Evolutionary conservation across 2,329 filamentous ascomycete genomes (phyloP), one percentile per base, ranked within the genome.

Genomic region (Epichloe aotearoae): DNA sequence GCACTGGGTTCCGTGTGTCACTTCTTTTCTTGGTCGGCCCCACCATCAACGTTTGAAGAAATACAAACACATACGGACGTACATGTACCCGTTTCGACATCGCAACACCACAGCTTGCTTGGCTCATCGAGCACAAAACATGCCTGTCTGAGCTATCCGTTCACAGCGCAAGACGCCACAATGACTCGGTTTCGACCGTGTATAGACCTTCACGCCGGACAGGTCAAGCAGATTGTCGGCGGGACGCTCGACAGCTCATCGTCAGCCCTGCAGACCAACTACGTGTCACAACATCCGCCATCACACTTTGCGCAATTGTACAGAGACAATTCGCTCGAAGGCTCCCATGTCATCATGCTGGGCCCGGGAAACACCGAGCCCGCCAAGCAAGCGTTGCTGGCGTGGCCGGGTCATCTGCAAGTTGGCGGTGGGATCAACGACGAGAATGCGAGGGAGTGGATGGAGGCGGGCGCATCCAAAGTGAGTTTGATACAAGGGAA

Each of bases 211-310:
- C 93, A 98, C 68, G 84, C 90, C n/a, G 93, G 93, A 14, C 84
- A 91, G 64, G 93, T 98, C 53, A 98, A 98, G 73, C 93, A 98
- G 68, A 98, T 98, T 59, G 90, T 98, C 40, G 93, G 93, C 59
- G 91, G 93, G 53, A 97, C 93, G 2, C 78, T 98, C 55, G 84
- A 85, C 69, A 78, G 78, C 64, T 66, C 75, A 8, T 78, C 79
- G 1, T 66, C 75, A 6, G 74, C 79, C 51, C 76, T 97, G 51
- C 85, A 88, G 70, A 97, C 91, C 46, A 98, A 98, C 69, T 90
- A 88, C 71, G 84, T 95, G 54, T 96, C 93, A 10, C 79, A 83
- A 46, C 82, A 91, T 54, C 85, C 90, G 10, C 82, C 93, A 2
- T 78, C 79, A 4, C 77, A 95, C 71, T 98, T 88, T 66, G 86